Evolutionary conservation across 805 yeast species (phyloP), one percentile per base, ranked within the genome.

Genomic region (Monosporozyma siamensis): DNA sequence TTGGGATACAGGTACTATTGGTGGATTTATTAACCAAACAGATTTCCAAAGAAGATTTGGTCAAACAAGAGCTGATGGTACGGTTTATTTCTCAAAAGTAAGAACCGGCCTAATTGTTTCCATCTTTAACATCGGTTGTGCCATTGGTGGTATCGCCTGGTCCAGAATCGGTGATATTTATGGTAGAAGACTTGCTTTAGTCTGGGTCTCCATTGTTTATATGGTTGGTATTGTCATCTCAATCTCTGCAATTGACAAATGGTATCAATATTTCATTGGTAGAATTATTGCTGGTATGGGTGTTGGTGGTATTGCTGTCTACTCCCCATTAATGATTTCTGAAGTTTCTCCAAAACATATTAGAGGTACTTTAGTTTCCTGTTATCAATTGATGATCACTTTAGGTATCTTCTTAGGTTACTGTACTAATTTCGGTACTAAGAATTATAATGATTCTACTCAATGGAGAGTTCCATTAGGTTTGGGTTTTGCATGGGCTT

Each of bases 391-490:
- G 56, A 77, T 74, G 75, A 75, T 80, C 50, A 81, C 89, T 31
- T 63, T 76, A 40, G 89, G 88, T 66, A 82, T 82, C 55, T 80
- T 82, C 66, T 66, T 81, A 52, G 90, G 89, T 58, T 80, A 80
- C 71, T 80, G 87, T 64, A 71, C 80, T 43, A 78, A 77, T 47
- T 82, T 74, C 58, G 89, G 87, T 61, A 29, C 62, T 10, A 58
- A 58, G 35, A 47, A 41, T 20, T 57, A 59, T 43, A 31, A 42
- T 4, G 47, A 56, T 79, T 54, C 61, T 22, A 84, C 63, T 11
- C 83, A 78, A 66, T 82, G 89, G 88, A 78, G 88, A 75, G 70
- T 81, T 48, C 84, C 83, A 41, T 67, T 81, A 56, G 82, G 82
- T 46, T 61, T 78, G 46, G 67, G 72, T 51, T 73, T 72, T 53